Evolutionary conservation across 805 yeast species (phyloP), one percentile per base, ranked within the genome.

Genomic region (Schizosaccharomyces pombe): DNA sequence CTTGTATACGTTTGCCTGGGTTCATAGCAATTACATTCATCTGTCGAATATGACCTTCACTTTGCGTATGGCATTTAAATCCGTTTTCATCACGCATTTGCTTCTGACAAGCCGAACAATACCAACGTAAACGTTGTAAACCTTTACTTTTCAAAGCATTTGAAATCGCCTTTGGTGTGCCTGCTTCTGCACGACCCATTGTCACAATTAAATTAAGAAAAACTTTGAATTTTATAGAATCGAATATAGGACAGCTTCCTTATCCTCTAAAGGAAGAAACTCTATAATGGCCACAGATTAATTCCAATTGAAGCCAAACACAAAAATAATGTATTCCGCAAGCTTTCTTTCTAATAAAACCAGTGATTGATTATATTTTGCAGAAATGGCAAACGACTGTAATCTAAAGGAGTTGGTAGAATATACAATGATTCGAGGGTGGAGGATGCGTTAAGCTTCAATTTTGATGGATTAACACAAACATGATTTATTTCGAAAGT

Each of bases 61-160:
- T 79, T 58, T 73, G 72, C n/a, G 80, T 73, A 65, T 91, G 99
- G 61, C 89, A 82, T 61, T 82, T 81, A 70, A 83, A 91, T 28
- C 98, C 99, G 67, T 91, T 89, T 58, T 83, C 94, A 64, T 93
- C 99, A 55, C 96, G 70, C 64, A 97, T 87, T 67, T 91, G 99
- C 62, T 89, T 85, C 63, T 74, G 77, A 62, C 99, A 91, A 2
- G 85, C 59, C 53, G 70, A 97, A 65, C 99, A 91, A 66, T 86
- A 93, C 73, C 77, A 89, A 57, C 77, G 73, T 54, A 91, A 75
- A 62, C 83, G 79, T 66, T 87, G 96, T 28, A 87, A 77, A 1
- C 97, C 97, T 52, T 76, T 72, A 28, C 85, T 77, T 67, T 83
- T 84, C 73, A 84, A 74, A 64, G 80, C 78, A 61, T 83, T 85